These are phyloP conservation scores for Arthrobotrys sinensis DNA, from an alignment of 2,329 filamentous ascomycete species.

Conservation along the genomic window DNA sequence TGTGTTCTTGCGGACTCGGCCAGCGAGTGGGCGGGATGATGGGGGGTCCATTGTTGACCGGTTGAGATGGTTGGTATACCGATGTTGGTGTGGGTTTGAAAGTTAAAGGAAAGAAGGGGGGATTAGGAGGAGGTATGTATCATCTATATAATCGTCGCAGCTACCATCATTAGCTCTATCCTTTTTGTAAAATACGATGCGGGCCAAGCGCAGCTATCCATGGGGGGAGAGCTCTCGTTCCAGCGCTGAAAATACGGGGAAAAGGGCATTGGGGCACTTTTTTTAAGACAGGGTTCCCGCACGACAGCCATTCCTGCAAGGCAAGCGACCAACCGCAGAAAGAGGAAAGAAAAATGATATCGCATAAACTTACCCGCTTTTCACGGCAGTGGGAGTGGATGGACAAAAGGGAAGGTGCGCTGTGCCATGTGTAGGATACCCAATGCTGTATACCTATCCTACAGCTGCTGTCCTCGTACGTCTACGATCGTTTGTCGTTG, in stretches of 20 bases:
- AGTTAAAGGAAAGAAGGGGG: background rate
- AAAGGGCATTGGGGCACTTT: background rate
- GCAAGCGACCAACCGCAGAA: background rate
- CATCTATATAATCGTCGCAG: background rate
- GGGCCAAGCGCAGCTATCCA: too few species aligned
- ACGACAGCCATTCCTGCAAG: conserved; percentile 13
- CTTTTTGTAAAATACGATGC: background rate
- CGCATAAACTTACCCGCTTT: conserved; percentile 40
- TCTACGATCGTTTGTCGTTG: conserved; percentile 22
- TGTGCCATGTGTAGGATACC: conserved; percentile 20
- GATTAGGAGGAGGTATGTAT: background rate
- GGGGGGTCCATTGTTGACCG: conserved; percentile 13
- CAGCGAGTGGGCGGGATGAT: conserved; percentile 46
- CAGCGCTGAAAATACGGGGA: conserved; percentile 4
- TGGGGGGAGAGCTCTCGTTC: background rate
- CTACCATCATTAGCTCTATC: background rate
- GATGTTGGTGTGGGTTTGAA: background rate
- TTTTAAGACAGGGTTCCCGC: background rate
- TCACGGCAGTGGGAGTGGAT: background rate
- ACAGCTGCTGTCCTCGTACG: background rate
- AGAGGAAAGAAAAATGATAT: background rate
- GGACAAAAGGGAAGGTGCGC: conserved; percentile 15
- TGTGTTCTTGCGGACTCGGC: conserved; percentile 54
- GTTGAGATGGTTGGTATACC: background rate
- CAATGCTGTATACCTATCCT: background rate